phyloP scores from a whole-genome alignment of 2,329 filamentous ascomycete genomes.

The Fusarium protoensiforme region DNA sequence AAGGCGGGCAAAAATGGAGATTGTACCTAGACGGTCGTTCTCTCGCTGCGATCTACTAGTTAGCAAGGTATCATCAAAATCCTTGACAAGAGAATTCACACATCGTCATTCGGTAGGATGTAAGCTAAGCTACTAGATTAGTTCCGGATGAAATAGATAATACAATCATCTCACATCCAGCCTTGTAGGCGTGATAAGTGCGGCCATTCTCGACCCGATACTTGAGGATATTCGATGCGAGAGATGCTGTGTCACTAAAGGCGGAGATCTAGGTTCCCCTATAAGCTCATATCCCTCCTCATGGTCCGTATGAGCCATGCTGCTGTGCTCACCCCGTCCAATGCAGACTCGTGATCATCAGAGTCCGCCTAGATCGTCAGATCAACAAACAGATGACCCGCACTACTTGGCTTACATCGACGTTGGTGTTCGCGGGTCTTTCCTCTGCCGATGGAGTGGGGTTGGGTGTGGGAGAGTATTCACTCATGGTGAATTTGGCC shows the following conservation, averaged over 20 bases:
- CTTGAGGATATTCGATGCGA: conserved; percentile 12
- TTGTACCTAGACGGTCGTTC: conserved; percentile 20
- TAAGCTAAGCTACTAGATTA: conserved; percentile 1
- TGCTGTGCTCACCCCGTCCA: neutral
- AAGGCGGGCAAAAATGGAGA: neutral
- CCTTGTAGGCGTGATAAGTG: conserved; percentile 26
- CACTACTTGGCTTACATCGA: neutral
- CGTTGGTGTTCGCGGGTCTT: neutral
- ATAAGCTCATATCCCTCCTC: neutral
- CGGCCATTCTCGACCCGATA: conserved; percentile 26
- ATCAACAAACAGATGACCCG: neutral
- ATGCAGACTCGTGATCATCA: conserved; percentile 1
- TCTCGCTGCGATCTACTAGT: neutral
- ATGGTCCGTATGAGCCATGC: neutral
- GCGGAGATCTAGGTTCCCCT: neutral
- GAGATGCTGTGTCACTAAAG: conserved; percentile 7
- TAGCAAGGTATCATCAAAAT: neutral
- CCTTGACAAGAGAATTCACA: neutral
- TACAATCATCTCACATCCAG: conserved; percentile 15
- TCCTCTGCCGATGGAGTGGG: neutral
- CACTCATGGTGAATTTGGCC: neutral
- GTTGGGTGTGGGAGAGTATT: neutral
- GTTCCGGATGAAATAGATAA: neutral
- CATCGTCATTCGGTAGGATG: conserved; percentile 25
- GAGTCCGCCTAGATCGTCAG: neutral